Conservation (phyloP, 2,329 filamentous ascomycete species). For the Diplodia sapinea region DNA sequence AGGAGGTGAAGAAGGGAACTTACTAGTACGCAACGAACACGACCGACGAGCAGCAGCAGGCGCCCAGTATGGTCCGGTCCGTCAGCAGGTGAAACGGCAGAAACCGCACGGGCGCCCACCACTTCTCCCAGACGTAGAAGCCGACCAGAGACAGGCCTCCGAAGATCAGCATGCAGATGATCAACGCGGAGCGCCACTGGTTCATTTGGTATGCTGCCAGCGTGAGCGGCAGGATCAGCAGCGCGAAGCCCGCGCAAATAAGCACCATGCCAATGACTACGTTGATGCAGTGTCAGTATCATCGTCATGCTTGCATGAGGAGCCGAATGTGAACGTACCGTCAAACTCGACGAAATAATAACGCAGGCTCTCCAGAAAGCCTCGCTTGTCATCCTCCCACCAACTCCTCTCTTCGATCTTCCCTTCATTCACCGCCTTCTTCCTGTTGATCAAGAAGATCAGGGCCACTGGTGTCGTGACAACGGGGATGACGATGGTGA, state of each 20-base stretch:
- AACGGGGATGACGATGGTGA: conserved; percentile 67
- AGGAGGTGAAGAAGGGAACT: not conserved
- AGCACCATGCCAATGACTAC: conserved; percentile 65
- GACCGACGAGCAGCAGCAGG: conserved; percentile 56
- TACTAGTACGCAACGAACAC: conserved; percentile 37
- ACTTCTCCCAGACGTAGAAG: conserved; percentile 50
- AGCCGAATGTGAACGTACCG: not conserved
- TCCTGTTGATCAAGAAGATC: conserved; percentile 7
- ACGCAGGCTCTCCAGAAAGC: not conserved
- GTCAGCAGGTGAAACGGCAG: conserved; percentile 55
- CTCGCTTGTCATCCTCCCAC: not conserved
- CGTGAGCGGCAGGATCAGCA: conserved; percentile 72
- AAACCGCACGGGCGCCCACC: conserved; percentile 49
- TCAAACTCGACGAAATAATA: conserved; percentile 23
- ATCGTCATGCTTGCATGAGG: not conserved
- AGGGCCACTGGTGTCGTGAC: conserved; percentile 60
- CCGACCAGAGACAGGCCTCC: conserved; percentile 45
- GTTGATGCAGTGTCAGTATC: not conserved
- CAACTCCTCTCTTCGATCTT: conserved; percentile 21
- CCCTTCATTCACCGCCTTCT: not conserved
- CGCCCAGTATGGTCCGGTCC: conserved; percentile 59
- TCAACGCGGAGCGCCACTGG: conserved; percentile 46
- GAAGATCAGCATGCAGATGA: conserved; percentile 52
- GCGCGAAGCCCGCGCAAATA: conserved; percentile 63
- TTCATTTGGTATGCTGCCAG: conserved; percentile 32